Evolutionary conservation across 2,329 filamentous ascomycete species (phyloP).

Genomic region (Colletotrichum brevisporum): DNA sequence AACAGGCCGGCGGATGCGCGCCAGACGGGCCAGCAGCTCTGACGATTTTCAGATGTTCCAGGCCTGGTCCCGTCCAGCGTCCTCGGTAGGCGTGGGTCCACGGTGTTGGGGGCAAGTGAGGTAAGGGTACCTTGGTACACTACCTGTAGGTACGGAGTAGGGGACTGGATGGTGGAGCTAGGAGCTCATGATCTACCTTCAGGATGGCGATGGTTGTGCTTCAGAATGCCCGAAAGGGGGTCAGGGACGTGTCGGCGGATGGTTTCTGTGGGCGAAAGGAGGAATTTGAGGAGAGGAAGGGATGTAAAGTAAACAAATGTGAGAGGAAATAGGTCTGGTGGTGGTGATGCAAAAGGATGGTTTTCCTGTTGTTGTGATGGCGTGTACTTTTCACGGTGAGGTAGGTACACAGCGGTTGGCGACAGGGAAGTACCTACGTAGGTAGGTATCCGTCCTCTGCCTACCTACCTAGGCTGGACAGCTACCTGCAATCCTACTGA

Average conservation of each 20-base stretch:
- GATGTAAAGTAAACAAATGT: neutral
- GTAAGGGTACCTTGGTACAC: neutral
- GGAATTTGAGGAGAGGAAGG: neutral
- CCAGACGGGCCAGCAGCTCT: conserved; percentile 22
- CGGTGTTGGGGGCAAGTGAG: conserved; percentile 5
- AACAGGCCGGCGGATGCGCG: conserved; percentile 1
- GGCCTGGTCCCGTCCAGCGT: conserved; percentile 12
- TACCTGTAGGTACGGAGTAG: conserved; percentile 5
- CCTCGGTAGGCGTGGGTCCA: conserved; percentile 21
- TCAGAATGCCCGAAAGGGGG: conserved; percentile 22
- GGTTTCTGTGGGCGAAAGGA: neutral
- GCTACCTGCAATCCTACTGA: too few species aligned
- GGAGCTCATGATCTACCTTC: conserved; percentile 41
- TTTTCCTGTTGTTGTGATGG: too few species aligned
- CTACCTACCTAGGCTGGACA: too few species aligned
- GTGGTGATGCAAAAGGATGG: too few species aligned
- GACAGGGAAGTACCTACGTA: too few species aligned
- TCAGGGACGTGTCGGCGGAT: neutral
- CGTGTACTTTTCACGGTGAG: too few species aligned
- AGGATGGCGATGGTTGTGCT: conserved; percentile 37
- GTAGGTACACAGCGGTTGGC: too few species aligned
- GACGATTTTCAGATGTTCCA: conserved; percentile 40
- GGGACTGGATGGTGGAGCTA: conserved; percentile 31
- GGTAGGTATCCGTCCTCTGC: too few species aligned
- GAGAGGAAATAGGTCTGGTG: too few species aligned